A percentile compares a stretch with the other conserved stretches of the same genome.
phyloP scores from a whole-genome alignment of 805 yeast species.

The Yarrowia sp. region DNA sequence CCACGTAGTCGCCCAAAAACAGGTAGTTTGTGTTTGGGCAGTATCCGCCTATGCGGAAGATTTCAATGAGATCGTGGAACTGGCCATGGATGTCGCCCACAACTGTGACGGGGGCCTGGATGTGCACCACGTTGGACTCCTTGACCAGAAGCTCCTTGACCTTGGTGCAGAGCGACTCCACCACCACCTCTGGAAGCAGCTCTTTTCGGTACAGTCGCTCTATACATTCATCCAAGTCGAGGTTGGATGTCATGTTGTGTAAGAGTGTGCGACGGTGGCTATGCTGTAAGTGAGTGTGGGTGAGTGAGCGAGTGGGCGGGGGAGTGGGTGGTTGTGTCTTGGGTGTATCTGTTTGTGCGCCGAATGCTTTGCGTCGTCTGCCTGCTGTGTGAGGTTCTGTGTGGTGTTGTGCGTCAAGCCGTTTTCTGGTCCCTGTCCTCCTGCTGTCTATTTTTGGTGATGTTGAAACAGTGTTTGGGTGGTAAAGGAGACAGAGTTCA shows the following conservation, averaged over 20 bases:
- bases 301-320: background rate
- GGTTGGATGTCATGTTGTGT: constrained; percentile 10
- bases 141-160: constrained; percentile 78
- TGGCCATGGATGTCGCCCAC: constrained; percentile 99
- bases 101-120: constrained; percentile 86
- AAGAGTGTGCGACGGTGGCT: background rate
- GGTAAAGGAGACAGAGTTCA: constrained; percentile 21
- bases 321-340: background rate
- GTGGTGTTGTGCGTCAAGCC: background rate
- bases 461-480: constrained; percentile 24
- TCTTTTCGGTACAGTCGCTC: constrained; percentile 69
- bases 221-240: constrained; percentile 66
- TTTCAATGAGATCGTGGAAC: constrained; percentile 90
- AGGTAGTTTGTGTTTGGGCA: constrained; percentile 93
- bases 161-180: constrained; percentile 76
- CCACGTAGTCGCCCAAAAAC: constrained; percentile 95
- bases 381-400: background rate
- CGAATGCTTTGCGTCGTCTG: no score
- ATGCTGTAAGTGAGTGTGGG: constrained; percentile 3
- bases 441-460: constrained; percentile 19
- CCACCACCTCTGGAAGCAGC: constrained; percentile 71
- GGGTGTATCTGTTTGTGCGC: background rate
- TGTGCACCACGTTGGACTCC: constrained; percentile 86
- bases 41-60: constrained; percentile 90
- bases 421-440: background rate